phyloP scores from a whole-genome alignment of 306 rosid species.

The Malus asiatica region DNA sequence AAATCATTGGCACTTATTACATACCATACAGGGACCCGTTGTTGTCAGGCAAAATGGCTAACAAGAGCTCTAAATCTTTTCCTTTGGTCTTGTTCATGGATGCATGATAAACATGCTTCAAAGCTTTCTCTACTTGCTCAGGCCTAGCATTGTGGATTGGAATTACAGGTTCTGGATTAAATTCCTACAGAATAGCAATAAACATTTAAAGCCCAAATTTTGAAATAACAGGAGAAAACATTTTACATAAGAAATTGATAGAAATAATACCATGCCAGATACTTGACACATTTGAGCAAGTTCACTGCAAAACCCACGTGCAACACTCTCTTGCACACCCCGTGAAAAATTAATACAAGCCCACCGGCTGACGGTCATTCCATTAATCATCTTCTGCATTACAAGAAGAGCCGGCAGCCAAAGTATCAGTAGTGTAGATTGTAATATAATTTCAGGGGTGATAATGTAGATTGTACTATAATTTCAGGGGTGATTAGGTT shows the following conservation, averaged over 20 bases:
- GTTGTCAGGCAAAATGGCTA: conserved; percentile 86
- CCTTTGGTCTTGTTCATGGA: conserved; percentile 76
- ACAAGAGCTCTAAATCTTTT: conserved; percentile 73
- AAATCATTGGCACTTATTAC: not conserved
- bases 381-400: conserved; percentile 92
- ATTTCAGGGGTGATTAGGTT: not conserved
- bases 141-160: conserved; percentile 85
- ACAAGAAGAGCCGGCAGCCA: conserved; percentile 10
- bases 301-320: conserved; percentile 75
- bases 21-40: conserved; percentile 85
- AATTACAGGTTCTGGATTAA: conserved; percentile 69
- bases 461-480: not conserved
- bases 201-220: not conserved
- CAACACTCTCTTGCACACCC: conserved; percentile 79
- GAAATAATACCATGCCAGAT: conserved; percentile 81
- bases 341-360: conserved; percentile 94
- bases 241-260: not conserved
- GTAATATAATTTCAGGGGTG: not conserved
- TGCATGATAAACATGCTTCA: conserved; percentile 82
- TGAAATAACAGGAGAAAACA: not conserved
- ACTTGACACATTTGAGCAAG: conserved; percentile 98
- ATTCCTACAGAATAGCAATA: conserved; percentile 45
- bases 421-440: conserved; percentile 1
- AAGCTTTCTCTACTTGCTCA: conserved; percentile 80
- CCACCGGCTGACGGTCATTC: conserved; percentile 94